Conservation (phyloP, 768 basidiomycete species). For the Scleroderma citrinum region DNA sequence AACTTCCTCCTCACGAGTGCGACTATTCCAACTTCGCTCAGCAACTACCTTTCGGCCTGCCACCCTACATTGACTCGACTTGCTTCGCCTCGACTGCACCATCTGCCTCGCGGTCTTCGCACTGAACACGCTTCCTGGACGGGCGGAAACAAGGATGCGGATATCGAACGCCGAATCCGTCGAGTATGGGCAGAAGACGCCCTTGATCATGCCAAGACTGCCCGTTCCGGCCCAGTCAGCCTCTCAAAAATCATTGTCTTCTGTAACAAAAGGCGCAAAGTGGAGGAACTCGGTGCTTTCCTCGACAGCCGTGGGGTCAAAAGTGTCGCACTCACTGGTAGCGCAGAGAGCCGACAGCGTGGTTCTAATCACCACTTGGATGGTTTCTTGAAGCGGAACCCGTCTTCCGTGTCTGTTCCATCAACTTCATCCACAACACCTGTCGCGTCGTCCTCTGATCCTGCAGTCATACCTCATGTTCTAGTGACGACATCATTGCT, state of each 20-base stretch:
- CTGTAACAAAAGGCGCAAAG: constrained; percentile 71
- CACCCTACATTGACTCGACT: constrained; percentile 68
- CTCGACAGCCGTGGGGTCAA: constrained; percentile 56
- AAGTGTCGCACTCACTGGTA: constrained; percentile 61
- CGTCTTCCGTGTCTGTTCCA: constrained; percentile 1
- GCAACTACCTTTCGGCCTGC: constrained; percentile 52
- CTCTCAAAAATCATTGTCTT: constrained; percentile 77
- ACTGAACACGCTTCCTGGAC: constrained; percentile 73
- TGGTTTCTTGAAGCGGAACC: constrained; percentile 51
- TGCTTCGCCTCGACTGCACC: constrained; percentile 75
- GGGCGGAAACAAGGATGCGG: constrained; percentile 74
- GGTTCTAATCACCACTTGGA: constrained; percentile 76
- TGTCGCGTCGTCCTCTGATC: constrained; percentile 13
- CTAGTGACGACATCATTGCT: constrained; percentile 88
- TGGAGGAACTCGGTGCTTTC: constrained; percentile 52
- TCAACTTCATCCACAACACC: constrained; percentile 3
- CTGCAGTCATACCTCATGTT: constrained; percentile 48
- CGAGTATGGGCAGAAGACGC: constrained; percentile 72
- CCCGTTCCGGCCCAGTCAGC: constrained; percentile 16
- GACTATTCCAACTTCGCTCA: constrained; percentile 76
- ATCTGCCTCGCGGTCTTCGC: constrained; percentile 61
- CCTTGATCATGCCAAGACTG: constrained; percentile 21
- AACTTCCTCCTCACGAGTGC: constrained; percentile 79
- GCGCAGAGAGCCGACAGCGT: constrained; percentile 47
- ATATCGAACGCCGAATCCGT: constrained; percentile 70